phyloP scores from a whole-genome alignment of 2,329 filamentous ascomycete species.

The Cercospora janseana region DNA sequence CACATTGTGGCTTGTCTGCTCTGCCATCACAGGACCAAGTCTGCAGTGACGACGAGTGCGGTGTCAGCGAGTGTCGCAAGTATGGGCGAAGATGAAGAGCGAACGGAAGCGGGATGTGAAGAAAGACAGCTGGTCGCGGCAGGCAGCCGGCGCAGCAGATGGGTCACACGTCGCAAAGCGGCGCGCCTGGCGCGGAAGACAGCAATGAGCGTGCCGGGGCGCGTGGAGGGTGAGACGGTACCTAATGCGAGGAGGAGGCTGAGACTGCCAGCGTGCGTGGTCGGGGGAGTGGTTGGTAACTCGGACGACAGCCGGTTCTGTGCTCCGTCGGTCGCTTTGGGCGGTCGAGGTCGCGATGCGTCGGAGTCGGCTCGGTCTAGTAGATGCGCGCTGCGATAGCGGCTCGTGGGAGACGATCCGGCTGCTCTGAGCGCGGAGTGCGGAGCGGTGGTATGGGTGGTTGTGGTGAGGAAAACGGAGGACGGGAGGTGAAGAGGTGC shows the following conservation, averaged over 20 bases:
- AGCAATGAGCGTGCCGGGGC: not conserved
- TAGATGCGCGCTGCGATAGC: conserved; percentile 12
- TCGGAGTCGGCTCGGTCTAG: conserved; percentile 9
- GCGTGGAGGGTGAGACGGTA: conserved; percentile 1
- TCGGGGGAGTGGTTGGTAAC: conserved; percentile 12
- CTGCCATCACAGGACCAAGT: conserved; percentile 63
- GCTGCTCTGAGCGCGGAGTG: conserved; percentile 17
- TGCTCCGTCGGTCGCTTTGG: conserved; percentile 4
- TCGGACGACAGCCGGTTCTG: conserved; percentile 14
- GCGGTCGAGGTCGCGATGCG: conserved; percentile 7
- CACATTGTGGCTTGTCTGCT: conserved; percentile 68
- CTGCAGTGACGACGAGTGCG: conserved; percentile 24
- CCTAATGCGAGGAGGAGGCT: conserved; percentile 22
- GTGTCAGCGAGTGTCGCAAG: conserved; percentile 21
- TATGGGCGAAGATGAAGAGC: not conserved
- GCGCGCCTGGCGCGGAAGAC: not conserved
- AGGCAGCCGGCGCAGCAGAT: not conserved
- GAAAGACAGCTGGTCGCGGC: not conserved
- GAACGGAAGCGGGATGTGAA: not conserved
- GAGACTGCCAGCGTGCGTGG: conserved; percentile 22
- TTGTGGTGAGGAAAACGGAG: not conserved
- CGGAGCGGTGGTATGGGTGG: conserved; percentile 1
- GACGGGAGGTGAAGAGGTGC: not conserved
- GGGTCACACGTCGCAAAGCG: not conserved
- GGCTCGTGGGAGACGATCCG: conserved; percentile 14